Base-by-base conservation (phyloP, 2,329 filamentous ascomycete genomes). In the Talaromyces sp. region DNA sequence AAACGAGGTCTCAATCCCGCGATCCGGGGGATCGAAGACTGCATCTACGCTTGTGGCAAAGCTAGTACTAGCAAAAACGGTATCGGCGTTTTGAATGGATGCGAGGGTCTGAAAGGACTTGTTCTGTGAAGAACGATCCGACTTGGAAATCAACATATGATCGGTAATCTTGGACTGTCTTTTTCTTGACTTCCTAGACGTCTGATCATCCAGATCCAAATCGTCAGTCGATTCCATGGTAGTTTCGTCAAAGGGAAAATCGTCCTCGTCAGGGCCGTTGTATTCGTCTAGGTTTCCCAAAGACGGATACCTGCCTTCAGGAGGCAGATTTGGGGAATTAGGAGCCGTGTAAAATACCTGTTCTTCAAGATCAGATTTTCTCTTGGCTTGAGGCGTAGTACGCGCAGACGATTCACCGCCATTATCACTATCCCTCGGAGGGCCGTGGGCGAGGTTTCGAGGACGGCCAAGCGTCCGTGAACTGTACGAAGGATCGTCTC, bases 341-440 rank as follows among this genome's bases (percentile, higher is more conserved):
- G 67, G 67, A 59, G 66, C 65, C 26, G 68, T 69, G 46, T 43
- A 55, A 69, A 69, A 69, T 69, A 68, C 68, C 67, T 69, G 66
- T 57, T 61, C 32, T 51, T 64, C 58, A 26, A 63, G 51, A 41
- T 46, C 32, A 19, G 56, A 46, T 58, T 66, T 67, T 52, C 66
- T 64, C 61, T 68, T 67, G 13, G 43, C 31, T 26, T 35, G 35
- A 26, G 57, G 31, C 32, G 55, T 38, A 14, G n/a, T 52, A 58
- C 59, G 24, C 62, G 63, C 14, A 26, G 55, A 17, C 13, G 46
- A 21, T 55, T 55, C 19, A 46, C 29, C 26, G 31, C 21, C 29
- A 31, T 38, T 55, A 62, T 65, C 24, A 63, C 55, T 63, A 6
- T 53, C 29, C 51, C 59, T 58, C 26, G 56, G 41, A 17, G 62